Evolutionary conservation across 495 filamentous ascomycete genomes (phyloP), one percentile per base, ranked within the genome.

Genomic region (Penicillium dipodomyicola): DNA sequence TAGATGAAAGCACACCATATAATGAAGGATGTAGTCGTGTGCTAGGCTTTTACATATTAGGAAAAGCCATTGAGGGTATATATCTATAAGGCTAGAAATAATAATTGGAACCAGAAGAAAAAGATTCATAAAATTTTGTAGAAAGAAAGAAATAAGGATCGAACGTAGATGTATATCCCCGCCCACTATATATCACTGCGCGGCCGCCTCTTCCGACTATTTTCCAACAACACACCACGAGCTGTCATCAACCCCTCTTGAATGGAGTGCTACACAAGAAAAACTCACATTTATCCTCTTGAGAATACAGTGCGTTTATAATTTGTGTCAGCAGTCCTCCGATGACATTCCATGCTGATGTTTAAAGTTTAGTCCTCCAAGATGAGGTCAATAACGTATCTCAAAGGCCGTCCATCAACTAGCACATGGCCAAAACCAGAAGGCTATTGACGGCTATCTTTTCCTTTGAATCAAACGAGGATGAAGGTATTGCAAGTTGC

Each of bases 381-480:
- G 10, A 11, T 46, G n/a, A 14, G 37, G 20, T 42, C 37, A 42
- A 40, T 23, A 35, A 22, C 4, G 4, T 42, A 57, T 53, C 57
- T 47, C n/a, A 22, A 42, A 25, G 45, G 25, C n/a, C 7, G 27
- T 42, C 22, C 5, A 32, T 32, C 23, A 14, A 47, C 45, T 27
- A 20, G n/a, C 45, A 48, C 11, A 7, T 30, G n/a, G 15, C 11
- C 37, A 43, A 43, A 32, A 12, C 15, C 3, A 30, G n/a, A 41
- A 40, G 65, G 59, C 40, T 65, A 67, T 52, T 15, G 17, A 20
- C 58, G 62, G 65, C 27, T 54, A 32, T 54, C 41, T 57, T 7
- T 49, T 29, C 43, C 59, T 57, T 44, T 53, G 44, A 40, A 32
- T 51, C 8, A 32, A 52, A 40, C 19, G 30, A 44, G 37, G 5